Evolutionary conservation across 2,329 filamentous ascomycete genomes (phyloP), one percentile per base, ranked within the genome.

Genomic region (Balansia obtecta): DNA sequence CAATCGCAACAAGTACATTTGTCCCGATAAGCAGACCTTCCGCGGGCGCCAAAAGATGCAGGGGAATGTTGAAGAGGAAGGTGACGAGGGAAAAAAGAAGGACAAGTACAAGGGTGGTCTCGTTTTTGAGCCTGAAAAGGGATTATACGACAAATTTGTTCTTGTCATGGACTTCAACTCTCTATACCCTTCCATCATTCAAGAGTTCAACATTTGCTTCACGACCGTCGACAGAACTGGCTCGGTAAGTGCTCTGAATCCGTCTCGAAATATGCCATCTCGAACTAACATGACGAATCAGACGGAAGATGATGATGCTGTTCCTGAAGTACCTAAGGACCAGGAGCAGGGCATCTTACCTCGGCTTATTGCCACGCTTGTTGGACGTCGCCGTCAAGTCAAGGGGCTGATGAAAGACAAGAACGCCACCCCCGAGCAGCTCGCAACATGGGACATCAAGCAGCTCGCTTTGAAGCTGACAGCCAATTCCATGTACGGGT

Each of bases 101-200:
- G 94, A 98, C 71, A 98, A 97, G 68, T 98, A 86, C 74, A 97
- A 98, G 72, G 93, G 93, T 64, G 93, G 94, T 75, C 82, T 98
- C 33, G 93, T 98, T 51, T 97, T 98, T 60, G 93, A 98, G 66
- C 93, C 93, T 4, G 90, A 97, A 65, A 96, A 91, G 67, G 93
- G 94, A 16, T 77, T 98, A 4, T 98, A 98, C 63, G 93, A 98
- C 76, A 95, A 94, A 69, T 96, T 94, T 66, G 86, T 98, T 49
- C 79, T 98, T 50, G 94, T 98, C 67, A 98, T 98, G 94, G 93
- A 98, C 74, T 98, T 98, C 75, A 98, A 98, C 77, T 96, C 90
- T 60, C 75, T 98, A 54, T 98, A 98, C 61, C 93, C 93, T 33
- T 96, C 88, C 63, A 97, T 98, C 62, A 98, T 98, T 54, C 94